Conservation (phyloP, 2,329 filamentous ascomycete species). For the Exophiala aquamarina region DNA sequence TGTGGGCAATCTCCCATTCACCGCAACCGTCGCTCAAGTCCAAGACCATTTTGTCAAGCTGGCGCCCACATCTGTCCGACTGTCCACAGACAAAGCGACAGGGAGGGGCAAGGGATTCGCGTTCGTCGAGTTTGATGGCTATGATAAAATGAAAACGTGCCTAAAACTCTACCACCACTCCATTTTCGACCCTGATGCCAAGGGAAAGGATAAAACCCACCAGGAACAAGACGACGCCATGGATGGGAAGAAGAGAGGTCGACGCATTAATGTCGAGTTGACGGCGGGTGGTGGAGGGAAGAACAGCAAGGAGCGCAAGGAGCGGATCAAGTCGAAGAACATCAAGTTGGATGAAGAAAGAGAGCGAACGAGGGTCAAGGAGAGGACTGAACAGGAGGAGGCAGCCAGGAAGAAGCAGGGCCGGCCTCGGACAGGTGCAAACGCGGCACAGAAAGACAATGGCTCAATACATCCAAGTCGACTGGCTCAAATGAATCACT, state of each 20-base stretch:
- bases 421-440: conserved; percentile 27
- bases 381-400: conserved; percentile 32
- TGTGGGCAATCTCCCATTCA: conserved; percentile 87
- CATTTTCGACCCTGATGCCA: conserved; percentile 62
- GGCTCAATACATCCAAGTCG: conserved; percentile 47
- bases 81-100: conserved; percentile 66
- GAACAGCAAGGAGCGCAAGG: conserved; percentile 68
- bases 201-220: conserved; percentile 14
- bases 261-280: conserved; percentile 86
- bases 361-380: conserved; percentile 48
- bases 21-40: conserved; percentile 69
- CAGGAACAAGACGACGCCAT: conserved; percentile 4
- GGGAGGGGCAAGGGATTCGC: conserved; percentile 72
- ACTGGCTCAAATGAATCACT: conserved; percentile 35
- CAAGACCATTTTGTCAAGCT: conserved; percentile 76
- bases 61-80: conserved; percentile 67
- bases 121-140: conserved; percentile 85
- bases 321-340: conserved; percentile 85
- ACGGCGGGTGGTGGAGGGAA: conserved; percentile 84
- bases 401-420: conserved; percentile 36
- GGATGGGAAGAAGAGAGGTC: background rate
- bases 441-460: conserved; percentile 29
- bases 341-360: conserved; percentile 73
- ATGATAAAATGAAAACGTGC: conserved; percentile 88
- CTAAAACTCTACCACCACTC: conserved; percentile 88